Base-by-base conservation (phyloP, 192 early-diverging fungal species). In the Dissophora globulifera region DNA sequence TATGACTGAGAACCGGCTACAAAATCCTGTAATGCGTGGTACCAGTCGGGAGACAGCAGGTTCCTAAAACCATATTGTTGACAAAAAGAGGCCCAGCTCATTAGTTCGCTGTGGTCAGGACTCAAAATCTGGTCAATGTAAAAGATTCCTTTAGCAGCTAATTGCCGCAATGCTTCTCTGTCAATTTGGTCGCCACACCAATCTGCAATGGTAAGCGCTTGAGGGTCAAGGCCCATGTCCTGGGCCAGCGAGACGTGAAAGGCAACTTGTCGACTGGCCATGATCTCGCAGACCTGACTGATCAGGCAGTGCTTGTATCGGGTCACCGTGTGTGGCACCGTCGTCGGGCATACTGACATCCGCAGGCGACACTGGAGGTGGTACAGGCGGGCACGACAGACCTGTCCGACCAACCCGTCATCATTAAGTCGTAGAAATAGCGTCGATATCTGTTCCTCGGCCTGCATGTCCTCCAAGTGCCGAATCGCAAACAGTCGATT, bases 361-460 rank as follows among this genome's bases (percentile, higher is more conserved):
- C 23, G 23, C n/a, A 17, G 8, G 2, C 23, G 10, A 1, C 25
- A 15, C 51, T 67, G 65, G 3, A 67, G 55, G 25, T 5, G 11
- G 0, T 50, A 0, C 15, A 67, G 20, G 2, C 65, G 54, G 1
- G 54, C 65, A 1, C 65, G 16, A 23, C 19, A 35, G 17, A 58
- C n/a, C 26, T 31, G 16, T 0, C 65, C 55, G 12, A 57, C 35
- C 3, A 58, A 3, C 16, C 65, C 65, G 12, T 20, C 26, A 13
- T 67, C 65, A 9, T 58, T 58, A 3, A 67, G 48, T 20, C 65
- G n/a, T 5, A 58, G 33, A 12, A 15, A 26, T 10, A 67, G 48
- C 11, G 30, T 40, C 10, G 54, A 30, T 16, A 67, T 58, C 35
- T 67, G 65, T 23, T 67, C 65, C 19, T 67, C 65, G 2, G 48